phyloP scores from a whole-genome alignment of 2,329 filamentous ascomycete genomes.

The Harringtonia lauricola region DNA sequence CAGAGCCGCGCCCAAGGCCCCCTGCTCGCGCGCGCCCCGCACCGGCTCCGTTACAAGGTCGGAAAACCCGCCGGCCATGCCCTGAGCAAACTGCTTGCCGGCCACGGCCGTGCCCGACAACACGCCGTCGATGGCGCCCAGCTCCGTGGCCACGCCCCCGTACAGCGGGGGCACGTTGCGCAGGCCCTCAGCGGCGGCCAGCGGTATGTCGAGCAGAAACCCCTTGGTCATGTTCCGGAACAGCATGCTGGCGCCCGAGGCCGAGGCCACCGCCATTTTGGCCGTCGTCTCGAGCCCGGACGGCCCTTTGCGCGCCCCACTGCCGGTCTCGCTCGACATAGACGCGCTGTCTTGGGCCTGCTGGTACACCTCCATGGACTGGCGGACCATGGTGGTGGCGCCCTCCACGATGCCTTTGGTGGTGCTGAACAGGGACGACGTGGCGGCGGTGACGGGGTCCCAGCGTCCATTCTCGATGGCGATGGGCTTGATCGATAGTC shows the following conservation, averaged over 20 bases:
- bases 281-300: constrained; percentile 1
- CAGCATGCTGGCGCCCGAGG: constrained; percentile 16
- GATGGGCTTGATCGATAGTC: neutral
- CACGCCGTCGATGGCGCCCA: neutral
- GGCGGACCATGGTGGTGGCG: neutral
- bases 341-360: neutral
- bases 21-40: constrained; percentile 37
- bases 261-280: neutral
- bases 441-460: constrained; percentile 70
- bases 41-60: constrained; percentile 68
- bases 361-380: neutral
- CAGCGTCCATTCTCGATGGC: constrained; percentile 33
- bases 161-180: constrained; percentile 42
- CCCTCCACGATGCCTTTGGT: constrained; percentile 67
- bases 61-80: constrained; percentile 67
- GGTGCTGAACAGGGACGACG: constrained; percentile 67
- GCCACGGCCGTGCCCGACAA: neutral
- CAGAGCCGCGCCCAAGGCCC: constrained; percentile 53
- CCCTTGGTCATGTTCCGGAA: constrained; percentile 20
- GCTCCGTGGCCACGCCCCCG: constrained; percentile 35
- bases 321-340: neutral
- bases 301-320: neutral
- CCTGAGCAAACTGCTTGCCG: constrained; percentile 42
- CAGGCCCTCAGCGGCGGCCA: constrained; percentile 39
- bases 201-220: constrained; percentile 33